Evolutionary conservation across 2,329 filamentous ascomycete genomes (phyloP).

Genomic region (Lojkania enalia): DNA sequence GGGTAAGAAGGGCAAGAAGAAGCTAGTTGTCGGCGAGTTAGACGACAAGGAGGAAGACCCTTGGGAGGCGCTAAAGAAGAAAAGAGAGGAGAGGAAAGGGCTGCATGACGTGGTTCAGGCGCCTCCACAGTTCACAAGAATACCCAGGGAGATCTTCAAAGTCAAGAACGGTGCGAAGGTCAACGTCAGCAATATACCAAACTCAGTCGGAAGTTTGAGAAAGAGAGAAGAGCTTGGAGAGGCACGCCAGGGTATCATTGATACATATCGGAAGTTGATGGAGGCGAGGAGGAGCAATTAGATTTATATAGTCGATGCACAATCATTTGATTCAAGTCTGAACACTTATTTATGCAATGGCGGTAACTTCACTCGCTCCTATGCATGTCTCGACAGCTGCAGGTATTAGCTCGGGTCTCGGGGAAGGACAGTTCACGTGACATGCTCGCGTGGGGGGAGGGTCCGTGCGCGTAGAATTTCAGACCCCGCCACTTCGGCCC

Average conservation of each 20-base stretch:
- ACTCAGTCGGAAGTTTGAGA: slow-evolving; percentile 69
- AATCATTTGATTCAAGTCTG: not conserved
- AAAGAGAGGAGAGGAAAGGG: slow-evolving; percentile 59
- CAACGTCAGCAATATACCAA: slow-evolving; percentile 70
- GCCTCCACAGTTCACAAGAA: slow-evolving; percentile 71
- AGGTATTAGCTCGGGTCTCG: too few species aligned
- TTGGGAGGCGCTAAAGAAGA: slow-evolving; percentile 71
- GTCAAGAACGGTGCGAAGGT: slow-evolving; percentile 66
- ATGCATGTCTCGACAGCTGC: too few species aligned
- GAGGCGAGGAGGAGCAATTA: slow-evolving; percentile 26
- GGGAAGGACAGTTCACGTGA: too few species aligned
- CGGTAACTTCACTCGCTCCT: too few species aligned
- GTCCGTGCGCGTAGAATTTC: too few species aligned
- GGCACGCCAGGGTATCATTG: slow-evolving; percentile 70
- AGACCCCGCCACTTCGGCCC: too few species aligned
- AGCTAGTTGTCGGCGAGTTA: slow-evolving; percentile 54
- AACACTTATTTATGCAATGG: too few species aligned
- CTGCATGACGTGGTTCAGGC: slow-evolving; percentile 68
- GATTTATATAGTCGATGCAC: not conserved
- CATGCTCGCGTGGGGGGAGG: too few species aligned
- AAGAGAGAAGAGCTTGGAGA: slow-evolving; percentile 73
- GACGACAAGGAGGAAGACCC: slow-evolving; percentile 70
- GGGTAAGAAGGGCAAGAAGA: slow-evolving; percentile 56
- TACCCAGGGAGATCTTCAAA: slow-evolving; percentile 65
- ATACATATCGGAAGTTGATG: slow-evolving; percentile 74